Conservation (phyloP, 1,284 basidiomycete genomes). For the Mycosarcoma maydis region DNA sequence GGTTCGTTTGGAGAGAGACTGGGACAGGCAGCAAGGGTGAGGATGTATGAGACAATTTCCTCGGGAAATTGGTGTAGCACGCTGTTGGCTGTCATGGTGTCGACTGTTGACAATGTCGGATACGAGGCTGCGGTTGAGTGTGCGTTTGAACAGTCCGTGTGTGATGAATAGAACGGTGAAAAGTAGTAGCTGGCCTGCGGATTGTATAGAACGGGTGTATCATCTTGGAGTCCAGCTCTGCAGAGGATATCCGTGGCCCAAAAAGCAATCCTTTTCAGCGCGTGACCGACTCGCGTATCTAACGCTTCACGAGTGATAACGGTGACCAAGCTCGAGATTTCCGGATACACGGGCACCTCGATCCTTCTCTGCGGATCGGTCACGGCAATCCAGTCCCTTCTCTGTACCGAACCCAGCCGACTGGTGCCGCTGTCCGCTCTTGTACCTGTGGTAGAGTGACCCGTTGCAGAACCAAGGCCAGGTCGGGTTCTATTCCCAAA, state of each 20-base stretch:
- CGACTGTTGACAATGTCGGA: no score
- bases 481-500: not conserved
- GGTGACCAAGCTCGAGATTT: constrained; percentile 26
- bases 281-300: constrained; percentile 15
- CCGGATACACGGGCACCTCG: constrained; percentile 36
- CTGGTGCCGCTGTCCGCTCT: not conserved
- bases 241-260: constrained; percentile 6
- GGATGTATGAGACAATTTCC: constrained; percentile 43
- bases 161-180: not conserved
- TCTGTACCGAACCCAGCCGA: constrained; percentile 11
- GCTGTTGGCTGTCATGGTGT: constrained; percentile 1
- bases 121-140: not conserved
- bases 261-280: constrained; percentile 5
- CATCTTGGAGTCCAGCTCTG: not conserved
- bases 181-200: not conserved
- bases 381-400: constrained; percentile 48
- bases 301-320: constrained; percentile 29
- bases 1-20: constrained; percentile 34
- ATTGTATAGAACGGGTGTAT: not conserved
- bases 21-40: constrained; percentile 42
- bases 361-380: constrained; percentile 33
- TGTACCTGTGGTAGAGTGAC: not conserved
- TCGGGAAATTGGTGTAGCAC: constrained; percentile 33
- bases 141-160: not conserved
- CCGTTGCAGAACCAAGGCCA: not conserved